phyloP scores from a whole-genome alignment of 192 early-diverging fungal genomes.

The Rhizophagus sp. region DNA sequence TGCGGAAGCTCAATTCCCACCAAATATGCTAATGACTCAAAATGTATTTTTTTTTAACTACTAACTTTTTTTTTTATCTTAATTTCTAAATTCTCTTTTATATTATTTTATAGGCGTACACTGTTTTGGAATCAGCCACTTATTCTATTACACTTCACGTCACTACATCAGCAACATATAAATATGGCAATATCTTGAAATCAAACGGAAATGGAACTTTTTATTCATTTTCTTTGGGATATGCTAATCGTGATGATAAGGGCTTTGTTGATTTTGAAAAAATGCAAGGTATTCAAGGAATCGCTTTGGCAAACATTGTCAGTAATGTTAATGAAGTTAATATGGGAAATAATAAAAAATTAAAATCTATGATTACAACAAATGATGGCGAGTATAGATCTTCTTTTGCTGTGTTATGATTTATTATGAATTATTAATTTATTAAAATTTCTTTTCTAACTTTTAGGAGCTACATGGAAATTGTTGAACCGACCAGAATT shows the following conservation, averaged over 20 bases:
- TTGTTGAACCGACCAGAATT: not conserved
- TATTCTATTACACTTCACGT: slow-evolving; percentile 68
- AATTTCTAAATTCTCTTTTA: too few relatives aligned
- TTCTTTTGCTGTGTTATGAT: not conserved
- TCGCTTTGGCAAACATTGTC: slow-evolving; percentile 86
- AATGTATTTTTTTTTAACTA: not conserved
- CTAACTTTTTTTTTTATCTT: too few relatives aligned
- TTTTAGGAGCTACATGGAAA: not conserved
- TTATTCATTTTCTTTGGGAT: slow-evolving; percentile 71
- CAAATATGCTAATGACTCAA: slow-evolving; percentile 50
- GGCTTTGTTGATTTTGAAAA: slow-evolving; percentile 91
- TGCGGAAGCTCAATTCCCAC: slow-evolving; percentile 76
- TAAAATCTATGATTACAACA: slow-evolving; percentile 80
- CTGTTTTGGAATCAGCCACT: slow-evolving; percentile 67
- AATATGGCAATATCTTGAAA: slow-evolving; percentile 86
- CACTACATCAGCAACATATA: slow-evolving; percentile 56
- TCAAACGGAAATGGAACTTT: slow-evolving; percentile 90
- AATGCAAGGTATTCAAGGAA: slow-evolving; percentile 81
- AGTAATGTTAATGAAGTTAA: slow-evolving; percentile 67
- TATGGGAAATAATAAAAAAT: slow-evolving; percentile 60
- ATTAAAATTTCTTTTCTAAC: not conserved
- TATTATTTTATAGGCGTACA: slow-evolving; percentile 56
- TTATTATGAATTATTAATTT: not conserved
- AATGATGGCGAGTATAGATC: slow-evolving; percentile 66
- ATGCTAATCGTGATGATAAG: slow-evolving; percentile 74